A percentile compares a stretch with the other conserved stretches of the same genome.
These are phyloP conservation scores for Aspergillus oerlinghausenensis DNA, from an alignment of 2,329 filamentous ascomycete species.

Conservation along the genomic window DNA sequence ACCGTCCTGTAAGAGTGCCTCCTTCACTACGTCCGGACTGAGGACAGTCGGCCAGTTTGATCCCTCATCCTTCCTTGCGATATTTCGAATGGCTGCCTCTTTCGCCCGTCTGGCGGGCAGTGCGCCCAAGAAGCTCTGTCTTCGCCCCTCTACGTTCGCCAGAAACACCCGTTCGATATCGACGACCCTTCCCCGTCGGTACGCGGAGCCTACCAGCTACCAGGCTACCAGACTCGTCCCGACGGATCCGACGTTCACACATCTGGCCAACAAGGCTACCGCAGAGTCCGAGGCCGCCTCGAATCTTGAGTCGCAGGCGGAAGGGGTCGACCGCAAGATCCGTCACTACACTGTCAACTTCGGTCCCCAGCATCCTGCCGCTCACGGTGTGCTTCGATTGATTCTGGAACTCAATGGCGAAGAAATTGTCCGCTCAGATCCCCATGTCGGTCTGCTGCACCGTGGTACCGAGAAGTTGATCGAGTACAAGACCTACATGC, in stretches of 20 bases:
- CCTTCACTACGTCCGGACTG: slow-evolving; percentile 36
- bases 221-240: slow-evolving; percentile 53
- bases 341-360: slow-evolving; percentile 99
- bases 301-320: slow-evolving; percentile 43
- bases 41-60: slow-evolving; percentile 26
- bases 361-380: slow-evolving; percentile 95
- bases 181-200: slow-evolving; percentile 50
- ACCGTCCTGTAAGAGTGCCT: slow-evolving; percentile 28
- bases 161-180: slow-evolving; percentile 50
- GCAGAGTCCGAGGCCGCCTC: slow-evolving; percentile 39
- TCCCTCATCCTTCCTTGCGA: slow-evolving; percentile 15
- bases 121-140: slow-evolving; percentile 56
- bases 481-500: slow-evolving; percentile 99
- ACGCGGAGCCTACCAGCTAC: slow-evolving; percentile 47
- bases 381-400: slow-evolving; percentile 93
- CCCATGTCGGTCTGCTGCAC: slow-evolving; percentile 93
- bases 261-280: slow-evolving; percentile 39
- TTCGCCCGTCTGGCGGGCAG: slow-evolving; percentile 57
- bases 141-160: slow-evolving; percentile 47
- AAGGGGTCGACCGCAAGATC: slow-evolving; percentile 67
- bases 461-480: slow-evolving; percentile 99
- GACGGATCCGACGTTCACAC: slow-evolving; percentile 53
- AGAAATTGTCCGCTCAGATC: slow-evolving; percentile 93
- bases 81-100: slow-evolving; percentile 53
- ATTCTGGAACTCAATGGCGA: slow-evolving; percentile 98